These are phyloP conservation scores for Naegleria lovaniensis DNA, from an alignment of 208 protist genomes.

Conservation along the genomic window DNA sequence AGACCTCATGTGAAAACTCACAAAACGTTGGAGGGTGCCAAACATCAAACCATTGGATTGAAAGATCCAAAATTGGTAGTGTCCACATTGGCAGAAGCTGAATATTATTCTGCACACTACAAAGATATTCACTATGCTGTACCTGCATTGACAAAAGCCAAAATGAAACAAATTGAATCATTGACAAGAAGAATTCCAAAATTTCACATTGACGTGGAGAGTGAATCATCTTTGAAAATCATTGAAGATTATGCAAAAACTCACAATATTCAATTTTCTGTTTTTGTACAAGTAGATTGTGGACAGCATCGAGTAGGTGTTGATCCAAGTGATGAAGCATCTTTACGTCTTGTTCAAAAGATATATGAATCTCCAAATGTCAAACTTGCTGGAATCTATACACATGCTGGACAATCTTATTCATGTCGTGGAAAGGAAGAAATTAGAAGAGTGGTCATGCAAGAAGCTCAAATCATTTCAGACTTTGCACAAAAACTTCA, in stretches of 20 bases:
- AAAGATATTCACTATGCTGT: slow-evolving; percentile 39
- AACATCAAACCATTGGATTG: not conserved
- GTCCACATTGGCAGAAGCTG: slow-evolving; percentile 31
- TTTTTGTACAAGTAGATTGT: slow-evolving; percentile 33
- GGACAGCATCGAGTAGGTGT: slow-evolving; percentile 32
- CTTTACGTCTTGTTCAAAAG: slow-evolving; percentile 2
- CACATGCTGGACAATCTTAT: slow-evolving; percentile 24
- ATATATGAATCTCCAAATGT: not conserved
- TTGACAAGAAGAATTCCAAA: not conserved
- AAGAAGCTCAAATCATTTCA: not conserved
- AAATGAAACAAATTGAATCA: not conserved
- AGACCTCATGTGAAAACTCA: slow-evolving; percentile 39
- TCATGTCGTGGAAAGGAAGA: not conserved
- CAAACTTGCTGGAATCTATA: not conserved
- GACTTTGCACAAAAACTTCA: not conserved
- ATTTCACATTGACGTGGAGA: slow-evolving; percentile 20
- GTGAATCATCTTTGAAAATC: not conserved
- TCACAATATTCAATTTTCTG: not conserved
- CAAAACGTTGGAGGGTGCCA: slow-evolving; percentile 33
- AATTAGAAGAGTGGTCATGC: not conserved
- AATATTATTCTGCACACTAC: slow-evolving; percentile 19
- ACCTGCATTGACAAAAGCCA: slow-evolving; percentile 20
- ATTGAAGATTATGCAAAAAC: not conserved
- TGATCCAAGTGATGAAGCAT: not conserved
- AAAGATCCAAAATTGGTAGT: slow-evolving; percentile 7